Conservation (phyloP, 2,329 filamentous ascomycete genomes). For the Cordyceps militaris region DNA sequence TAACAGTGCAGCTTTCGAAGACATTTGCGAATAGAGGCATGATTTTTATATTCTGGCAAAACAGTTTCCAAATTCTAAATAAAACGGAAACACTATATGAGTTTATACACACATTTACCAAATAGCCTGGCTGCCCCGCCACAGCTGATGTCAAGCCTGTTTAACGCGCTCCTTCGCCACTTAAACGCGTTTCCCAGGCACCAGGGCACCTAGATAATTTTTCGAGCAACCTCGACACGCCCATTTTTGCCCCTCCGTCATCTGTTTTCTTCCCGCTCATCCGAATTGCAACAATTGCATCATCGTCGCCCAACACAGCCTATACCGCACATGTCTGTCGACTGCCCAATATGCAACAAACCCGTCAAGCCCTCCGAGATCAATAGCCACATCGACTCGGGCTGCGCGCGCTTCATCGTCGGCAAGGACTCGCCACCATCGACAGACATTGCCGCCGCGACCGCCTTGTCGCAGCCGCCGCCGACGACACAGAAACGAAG, state of each 20-base stretch:
- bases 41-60: neutral
- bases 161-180: neutral
- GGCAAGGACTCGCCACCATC: slow-evolving; percentile 35
- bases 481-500: slow-evolving; percentile 43
- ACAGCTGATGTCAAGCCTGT: neutral
- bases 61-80: neutral
- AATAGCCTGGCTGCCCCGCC: neutral
- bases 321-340: slow-evolving; percentile 42
- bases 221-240: neutral
- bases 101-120: neutral
- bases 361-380: slow-evolving; percentile 67
- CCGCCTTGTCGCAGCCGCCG: slow-evolving; percentile 20
- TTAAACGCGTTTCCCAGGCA: slow-evolving; percentile 3
- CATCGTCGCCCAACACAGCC: neutral
- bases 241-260: neutral
- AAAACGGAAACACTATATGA: too few species aligned
- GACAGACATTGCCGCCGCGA: slow-evolving; percentile 21
- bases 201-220: neutral
- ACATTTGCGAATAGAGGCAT: too few species aligned
- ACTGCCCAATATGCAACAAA: slow-evolving; percentile 76
- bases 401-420: slow-evolving; percentile 62
- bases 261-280: neutral
- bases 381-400: slow-evolving; percentile 85
- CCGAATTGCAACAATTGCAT: neutral
- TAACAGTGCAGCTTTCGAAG: too few species aligned